These are phyloP conservation scores for Citrus australasica DNA, from an alignment of 345 rosid species.

Conservation along the genomic window DNA sequence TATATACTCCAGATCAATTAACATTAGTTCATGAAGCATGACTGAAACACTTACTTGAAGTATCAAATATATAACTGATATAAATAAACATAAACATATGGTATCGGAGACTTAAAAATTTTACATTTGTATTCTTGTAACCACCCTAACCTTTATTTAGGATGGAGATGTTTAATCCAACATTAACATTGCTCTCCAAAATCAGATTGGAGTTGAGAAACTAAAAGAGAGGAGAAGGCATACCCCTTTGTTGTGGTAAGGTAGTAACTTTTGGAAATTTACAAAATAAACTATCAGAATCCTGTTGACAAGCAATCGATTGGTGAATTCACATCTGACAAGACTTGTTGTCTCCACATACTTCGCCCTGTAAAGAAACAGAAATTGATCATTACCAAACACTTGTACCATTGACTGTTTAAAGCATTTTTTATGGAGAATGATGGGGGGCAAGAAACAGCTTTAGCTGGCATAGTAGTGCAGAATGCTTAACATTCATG, in stretches of 20 bases:
- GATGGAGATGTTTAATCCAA: neutral
- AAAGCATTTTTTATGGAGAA: neutral
- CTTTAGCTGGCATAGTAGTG: neutral
- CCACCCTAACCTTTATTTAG: no score
- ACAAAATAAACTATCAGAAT: neutral
- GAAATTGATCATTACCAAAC: neutral
- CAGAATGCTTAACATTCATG: neutral
- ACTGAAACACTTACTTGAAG: neutral
- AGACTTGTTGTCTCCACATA: slow-evolving; percentile 39
- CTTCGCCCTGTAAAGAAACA: slow-evolving; percentile 44
- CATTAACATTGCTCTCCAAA: neutral
- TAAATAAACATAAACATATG: no score
- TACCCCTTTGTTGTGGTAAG: neutral
- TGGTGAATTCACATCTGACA: slow-evolving; percentile 47
- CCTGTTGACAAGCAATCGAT: neutral
- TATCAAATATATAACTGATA: neutral
- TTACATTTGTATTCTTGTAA: neutral
- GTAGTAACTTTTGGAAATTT: neutral
- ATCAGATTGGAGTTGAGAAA: neutral
- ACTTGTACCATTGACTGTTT: neutral
- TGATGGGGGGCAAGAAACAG: neutral
- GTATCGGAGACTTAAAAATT: neutral
- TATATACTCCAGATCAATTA: neutral
- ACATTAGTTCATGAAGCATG: neutral
- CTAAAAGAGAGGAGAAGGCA: neutral